Conservation (phyloP, 179 eudicot species). For the Actinidia polygama region DNA sequence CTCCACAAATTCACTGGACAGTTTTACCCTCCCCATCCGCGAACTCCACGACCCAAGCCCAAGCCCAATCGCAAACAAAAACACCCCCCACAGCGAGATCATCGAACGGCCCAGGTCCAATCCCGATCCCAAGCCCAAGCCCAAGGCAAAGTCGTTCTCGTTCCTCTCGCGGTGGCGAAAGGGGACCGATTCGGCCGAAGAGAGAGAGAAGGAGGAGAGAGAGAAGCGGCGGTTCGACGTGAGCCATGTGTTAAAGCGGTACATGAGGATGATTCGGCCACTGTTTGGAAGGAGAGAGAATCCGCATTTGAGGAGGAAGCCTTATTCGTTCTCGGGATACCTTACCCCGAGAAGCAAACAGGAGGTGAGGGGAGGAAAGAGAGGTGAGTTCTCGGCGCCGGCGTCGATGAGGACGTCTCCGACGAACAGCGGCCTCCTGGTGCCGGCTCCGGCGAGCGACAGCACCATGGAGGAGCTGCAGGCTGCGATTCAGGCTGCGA, state of each 20-base stretch:
- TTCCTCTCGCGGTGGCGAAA: slow-evolving; percentile 50
- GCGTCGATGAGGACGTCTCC: slow-evolving; percentile 82
- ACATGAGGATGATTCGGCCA: slow-evolving; percentile 61
- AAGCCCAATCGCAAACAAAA: background rate
- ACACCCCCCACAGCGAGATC: background rate
- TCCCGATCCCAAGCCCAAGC: slow-evolving; percentile 20
- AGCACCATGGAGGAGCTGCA: slow-evolving; percentile 94
- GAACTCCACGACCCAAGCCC: background rate
- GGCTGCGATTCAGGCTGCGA: slow-evolving; percentile 90
- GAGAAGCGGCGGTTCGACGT: slow-evolving; percentile 50
- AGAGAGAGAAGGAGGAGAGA: slow-evolving; percentile 26
- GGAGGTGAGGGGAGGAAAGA: slow-evolving; percentile 32
- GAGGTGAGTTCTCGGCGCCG: slow-evolving; percentile 71
- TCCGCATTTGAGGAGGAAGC: slow-evolving; percentile 21
- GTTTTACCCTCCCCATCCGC: slow-evolving; percentile 46
- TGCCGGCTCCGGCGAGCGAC: slow-evolving; percentile 46
- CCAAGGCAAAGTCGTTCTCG: slow-evolving; percentile 57
- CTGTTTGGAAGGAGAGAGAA: slow-evolving; percentile 36
- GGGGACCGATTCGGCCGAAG: slow-evolving; percentile 12
- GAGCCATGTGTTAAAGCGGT: slow-evolving; percentile 55
- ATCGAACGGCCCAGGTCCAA: background rate
- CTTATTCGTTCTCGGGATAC: slow-evolving; percentile 60
- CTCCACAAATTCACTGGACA: slow-evolving; percentile 65
- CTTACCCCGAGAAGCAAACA: slow-evolving; percentile 26
- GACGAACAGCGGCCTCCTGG: slow-evolving; percentile 59